Conservation (phyloP, 345 rosid species). For the Orychophragmus violaceus region DNA sequence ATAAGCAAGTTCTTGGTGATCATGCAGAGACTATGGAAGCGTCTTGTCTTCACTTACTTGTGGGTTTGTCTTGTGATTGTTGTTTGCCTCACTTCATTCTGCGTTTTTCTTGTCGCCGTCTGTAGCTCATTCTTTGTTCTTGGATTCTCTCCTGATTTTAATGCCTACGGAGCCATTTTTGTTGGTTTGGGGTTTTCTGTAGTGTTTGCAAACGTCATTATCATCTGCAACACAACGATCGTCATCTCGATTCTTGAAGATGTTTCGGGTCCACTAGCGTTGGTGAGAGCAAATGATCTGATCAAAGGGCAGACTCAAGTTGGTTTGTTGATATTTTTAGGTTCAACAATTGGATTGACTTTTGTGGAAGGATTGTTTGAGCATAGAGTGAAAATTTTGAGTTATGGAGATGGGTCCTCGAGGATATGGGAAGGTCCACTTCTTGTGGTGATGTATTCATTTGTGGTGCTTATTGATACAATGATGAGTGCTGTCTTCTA, state of each 20-base stretch:
- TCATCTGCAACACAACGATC: conserved; percentile 64
- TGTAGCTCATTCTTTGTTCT: conserved; percentile 50
- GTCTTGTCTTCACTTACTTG: conserved; percentile 53
- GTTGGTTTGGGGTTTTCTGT: conserved; percentile 66
- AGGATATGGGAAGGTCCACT: conserved; percentile 95
- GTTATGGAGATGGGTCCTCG: conserved; percentile 86
- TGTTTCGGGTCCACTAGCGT: conserved; percentile 69
- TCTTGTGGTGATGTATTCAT: conserved; percentile 78
- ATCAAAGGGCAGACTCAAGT: conserved; percentile 90
- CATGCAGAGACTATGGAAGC: conserved; percentile 58
- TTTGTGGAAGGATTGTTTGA: conserved; percentile 86
- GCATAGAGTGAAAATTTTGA: conserved; percentile 80
- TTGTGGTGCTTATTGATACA: conserved; percentile 73
- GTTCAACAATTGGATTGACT: conserved; percentile 72
- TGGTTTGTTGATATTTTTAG: conserved; percentile 74
- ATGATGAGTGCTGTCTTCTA: conserved; percentile 89
- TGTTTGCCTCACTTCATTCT: conserved; percentile 60
- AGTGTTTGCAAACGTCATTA: conserved; percentile 68
- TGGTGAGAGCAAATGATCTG: conserved; percentile 54
- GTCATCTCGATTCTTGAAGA: conserved; percentile 80
- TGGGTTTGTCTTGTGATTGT: conserved; percentile 60
- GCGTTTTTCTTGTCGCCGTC: conserved; percentile 49
- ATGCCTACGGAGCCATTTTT: conserved; percentile 47
- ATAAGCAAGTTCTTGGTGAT: conserved; percentile 43
- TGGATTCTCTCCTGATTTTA: conserved; percentile 51